Evolutionary conservation across 2,329 filamentous ascomycete genomes (phyloP).

Genomic region (Herpomyces periplanetae): DNA sequence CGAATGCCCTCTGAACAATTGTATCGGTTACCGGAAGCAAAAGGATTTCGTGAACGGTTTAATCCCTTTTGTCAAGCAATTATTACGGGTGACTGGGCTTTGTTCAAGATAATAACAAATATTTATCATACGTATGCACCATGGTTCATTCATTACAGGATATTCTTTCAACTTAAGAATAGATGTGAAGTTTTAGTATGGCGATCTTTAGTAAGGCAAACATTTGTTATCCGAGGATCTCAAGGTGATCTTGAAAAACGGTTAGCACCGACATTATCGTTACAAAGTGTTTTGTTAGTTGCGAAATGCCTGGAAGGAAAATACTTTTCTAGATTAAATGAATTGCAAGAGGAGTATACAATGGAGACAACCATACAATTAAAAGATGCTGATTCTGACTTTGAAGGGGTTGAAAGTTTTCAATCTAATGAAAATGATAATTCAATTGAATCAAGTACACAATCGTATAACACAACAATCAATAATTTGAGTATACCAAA

Average conservation of each 20-base stretch:
- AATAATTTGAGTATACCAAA: too few species aligned
- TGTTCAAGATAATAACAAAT: conserved; percentile 27
- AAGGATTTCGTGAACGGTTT: conserved; percentile 22
- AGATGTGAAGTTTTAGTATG: conserved; percentile 45
- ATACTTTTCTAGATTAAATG: too few species aligned
- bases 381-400: conserved; percentile 12
- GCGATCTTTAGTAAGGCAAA: conserved; percentile 36
- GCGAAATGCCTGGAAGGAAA: conserved; percentile 27
- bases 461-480: too few species aligned
- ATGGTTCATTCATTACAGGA: conserved; percentile 35
- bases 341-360: conserved; percentile 5
- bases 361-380: conserved; percentile 1
- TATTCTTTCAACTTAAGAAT: conserved; percentile 33
- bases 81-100: conserved; percentile 26
- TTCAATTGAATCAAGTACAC: too few species aligned
- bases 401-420: conserved; percentile 7
- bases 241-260: conserved; percentile 17
- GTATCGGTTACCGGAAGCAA: conserved; percentile 27
- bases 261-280: conserved; percentile 30
- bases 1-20: conserved; percentile 30
- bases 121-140: conserved; percentile 13
- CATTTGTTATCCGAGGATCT: conserved; percentile 39
- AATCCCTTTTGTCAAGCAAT: conserved; percentile 30
- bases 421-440: conserved; percentile 5
- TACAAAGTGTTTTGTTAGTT: conserved; percentile 22